Evolutionary conservation across 1,284 basidiomycete genomes (phyloP).

Genomic region (Fomitopsis betulina): DNA sequence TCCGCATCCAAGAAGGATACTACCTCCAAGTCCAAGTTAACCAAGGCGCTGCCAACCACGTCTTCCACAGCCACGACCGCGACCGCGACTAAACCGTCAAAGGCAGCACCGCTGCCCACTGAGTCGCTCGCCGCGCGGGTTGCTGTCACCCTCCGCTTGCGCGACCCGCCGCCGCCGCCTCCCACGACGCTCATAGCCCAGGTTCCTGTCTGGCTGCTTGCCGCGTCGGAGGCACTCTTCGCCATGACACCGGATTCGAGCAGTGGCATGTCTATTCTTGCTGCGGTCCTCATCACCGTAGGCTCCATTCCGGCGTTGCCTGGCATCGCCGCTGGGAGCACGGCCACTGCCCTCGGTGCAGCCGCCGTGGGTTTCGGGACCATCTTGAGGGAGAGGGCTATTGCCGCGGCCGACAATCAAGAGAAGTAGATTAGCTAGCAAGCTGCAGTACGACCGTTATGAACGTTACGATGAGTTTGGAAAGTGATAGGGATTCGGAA

Average conservation of each 20-base stretch:
- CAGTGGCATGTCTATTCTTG: conserved; percentile 60
- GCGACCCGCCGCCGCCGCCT: conserved; percentile 30
- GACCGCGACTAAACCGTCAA: neutral
- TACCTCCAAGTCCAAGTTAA: neutral
- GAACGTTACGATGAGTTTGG: too few relatives aligned
- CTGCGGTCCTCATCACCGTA: conserved; percentile 67
- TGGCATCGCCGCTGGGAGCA: conserved; percentile 50
- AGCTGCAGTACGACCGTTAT: too few relatives aligned
- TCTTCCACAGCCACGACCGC: too few relatives aligned
- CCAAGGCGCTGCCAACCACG: too few relatives aligned
- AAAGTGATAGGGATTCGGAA: too few relatives aligned
- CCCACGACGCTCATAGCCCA: conserved; percentile 42
- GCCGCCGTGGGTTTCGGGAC: conserved; percentile 62
- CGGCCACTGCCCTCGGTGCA: conserved; percentile 63
- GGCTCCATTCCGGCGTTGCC: conserved; percentile 65
- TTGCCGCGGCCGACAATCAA: neutral
- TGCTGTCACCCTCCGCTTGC: conserved; percentile 1
- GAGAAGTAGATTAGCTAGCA: neutral
- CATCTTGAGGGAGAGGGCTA: conserved; percentile 24
- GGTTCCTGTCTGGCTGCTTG: conserved; percentile 66
- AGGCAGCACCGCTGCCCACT: neutral
- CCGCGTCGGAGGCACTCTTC: conserved; percentile 64
- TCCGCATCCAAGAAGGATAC: neutral
- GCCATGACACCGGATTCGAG: conserved; percentile 64
- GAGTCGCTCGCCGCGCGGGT: neutral